Conservation (phyloP, 257 asterid species). For the Striga asiatica region DNA sequence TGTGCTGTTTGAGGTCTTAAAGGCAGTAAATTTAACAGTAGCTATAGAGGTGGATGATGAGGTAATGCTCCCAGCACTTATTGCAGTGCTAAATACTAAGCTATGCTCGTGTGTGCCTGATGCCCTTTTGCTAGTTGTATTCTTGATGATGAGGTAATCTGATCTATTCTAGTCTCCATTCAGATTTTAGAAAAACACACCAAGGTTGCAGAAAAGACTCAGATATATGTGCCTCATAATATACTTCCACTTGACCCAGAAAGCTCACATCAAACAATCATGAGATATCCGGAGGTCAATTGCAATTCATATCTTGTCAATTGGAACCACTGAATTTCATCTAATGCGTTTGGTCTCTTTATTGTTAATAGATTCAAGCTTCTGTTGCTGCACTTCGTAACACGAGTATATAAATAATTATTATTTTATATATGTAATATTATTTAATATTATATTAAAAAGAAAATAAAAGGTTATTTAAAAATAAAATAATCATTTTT, state of each 20-base stretch:
- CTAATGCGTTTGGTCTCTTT: conserved; percentile 7
- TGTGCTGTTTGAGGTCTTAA: conserved; percentile 92
- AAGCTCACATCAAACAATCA: conserved; percentile 81
- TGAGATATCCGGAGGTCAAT: conserved; percentile 86
- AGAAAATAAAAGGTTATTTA: no score
- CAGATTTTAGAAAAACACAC: conserved; percentile 80
- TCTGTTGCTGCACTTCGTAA: conserved; percentile 89
- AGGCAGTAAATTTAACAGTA: conserved; percentile 83
- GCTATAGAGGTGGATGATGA: conserved; percentile 80
- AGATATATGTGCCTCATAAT: conserved; percentile 82
- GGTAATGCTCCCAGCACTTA: conserved; percentile 28
- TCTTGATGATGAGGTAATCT: no score
- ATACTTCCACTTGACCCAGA: conserved; percentile 94
- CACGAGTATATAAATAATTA: no score
- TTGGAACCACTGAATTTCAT: conserved; percentile 1
- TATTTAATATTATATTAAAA: no score
- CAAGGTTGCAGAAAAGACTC: conserved; percentile 71
- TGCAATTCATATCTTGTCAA: conserved; percentile 1
- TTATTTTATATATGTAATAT: no score
- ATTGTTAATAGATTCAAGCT: conserved; percentile 64
- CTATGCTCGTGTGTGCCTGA: no score
- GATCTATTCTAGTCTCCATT: not conserved
- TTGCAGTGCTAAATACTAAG: no score
- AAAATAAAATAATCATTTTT: no score
- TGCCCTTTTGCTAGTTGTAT: no score